phyloP scores from a whole-genome alignment of 2,329 filamentous ascomycete species.

The Botrytis fragariae region DNA sequence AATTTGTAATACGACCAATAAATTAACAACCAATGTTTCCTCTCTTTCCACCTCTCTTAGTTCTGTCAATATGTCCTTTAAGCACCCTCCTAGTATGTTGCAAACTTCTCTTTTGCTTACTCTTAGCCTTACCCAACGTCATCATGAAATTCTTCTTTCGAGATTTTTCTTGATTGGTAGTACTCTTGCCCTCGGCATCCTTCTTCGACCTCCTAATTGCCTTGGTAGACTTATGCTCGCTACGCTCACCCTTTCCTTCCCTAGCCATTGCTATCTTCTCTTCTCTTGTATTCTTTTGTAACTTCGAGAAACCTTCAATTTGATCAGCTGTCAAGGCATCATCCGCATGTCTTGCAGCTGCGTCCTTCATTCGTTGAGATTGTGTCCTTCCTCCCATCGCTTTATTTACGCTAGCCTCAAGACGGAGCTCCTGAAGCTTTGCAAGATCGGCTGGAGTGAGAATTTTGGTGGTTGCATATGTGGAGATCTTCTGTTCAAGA shows the following conservation, averaged over 20 bases:
- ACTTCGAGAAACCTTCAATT: constrained; percentile 80
- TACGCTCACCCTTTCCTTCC: constrained; percentile 74
- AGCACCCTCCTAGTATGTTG: constrained; percentile 79
- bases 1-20: neutral
- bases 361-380: constrained; percentile 40
- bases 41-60: constrained; percentile 79
- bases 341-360: constrained; percentile 66
- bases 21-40: constrained; percentile 55
- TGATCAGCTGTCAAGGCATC: constrained; percentile 87
- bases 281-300: constrained; percentile 85
- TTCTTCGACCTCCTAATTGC: constrained; percentile 85
- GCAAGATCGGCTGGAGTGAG: constrained; percentile 94
- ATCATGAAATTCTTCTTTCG: constrained; percentile 98
- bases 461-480: constrained; percentile 87
- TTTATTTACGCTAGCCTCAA: constrained; percentile 69
- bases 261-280: constrained; percentile 81
- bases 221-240: constrained; percentile 81
- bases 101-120: constrained; percentile 92
- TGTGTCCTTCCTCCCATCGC: constrained; percentile 50
- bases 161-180: constrained; percentile 95
- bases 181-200: constrained; percentile 85
- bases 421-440: constrained; percentile 85
- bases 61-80: constrained; percentile 76
- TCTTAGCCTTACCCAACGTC: constrained; percentile 94
- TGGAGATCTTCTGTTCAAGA: constrained; percentile 53